Conservation (phyloP, 2,329 filamentous ascomycete genomes). For the Talaromyces pinophilus region DNA sequence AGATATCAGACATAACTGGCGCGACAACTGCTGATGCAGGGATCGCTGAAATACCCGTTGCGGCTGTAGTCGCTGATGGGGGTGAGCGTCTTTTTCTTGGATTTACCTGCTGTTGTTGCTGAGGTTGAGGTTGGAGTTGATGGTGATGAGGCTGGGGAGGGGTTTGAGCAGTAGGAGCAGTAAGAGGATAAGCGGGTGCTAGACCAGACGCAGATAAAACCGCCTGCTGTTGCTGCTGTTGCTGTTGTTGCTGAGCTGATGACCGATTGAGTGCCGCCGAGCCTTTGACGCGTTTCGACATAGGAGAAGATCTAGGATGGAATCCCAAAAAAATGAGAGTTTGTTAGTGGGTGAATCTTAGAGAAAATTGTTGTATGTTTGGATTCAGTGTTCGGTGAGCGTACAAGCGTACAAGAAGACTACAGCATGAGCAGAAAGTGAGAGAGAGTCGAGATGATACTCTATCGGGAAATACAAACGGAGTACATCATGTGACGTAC, state of each 20-base stretch:
- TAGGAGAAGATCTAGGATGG: constrained; percentile 41
- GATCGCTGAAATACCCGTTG: constrained; percentile 40
- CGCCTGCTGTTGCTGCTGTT: constrained; percentile 44
- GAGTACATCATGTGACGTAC: constrained; percentile 10
- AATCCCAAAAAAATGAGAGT: background rate
- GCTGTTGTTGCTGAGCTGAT: constrained; percentile 44
- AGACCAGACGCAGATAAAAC: constrained; percentile 28
- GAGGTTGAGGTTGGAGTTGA: constrained; percentile 1
- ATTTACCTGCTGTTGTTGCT: constrained; percentile 31
- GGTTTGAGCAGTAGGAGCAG: constrained; percentile 9
- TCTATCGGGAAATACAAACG: constrained; percentile 1
- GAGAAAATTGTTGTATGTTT: background rate
- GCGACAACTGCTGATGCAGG: constrained; percentile 35
- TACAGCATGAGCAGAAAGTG: constrained; percentile 7
- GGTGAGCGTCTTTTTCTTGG: constrained; percentile 50
- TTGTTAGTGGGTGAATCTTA: background rate
- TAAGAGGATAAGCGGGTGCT: constrained; percentile 15
- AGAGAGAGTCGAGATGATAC: constrained; percentile 2
- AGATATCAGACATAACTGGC: constrained; percentile 26
- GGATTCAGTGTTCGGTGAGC: background rate
- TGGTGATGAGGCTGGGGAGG: constrained; percentile 15
- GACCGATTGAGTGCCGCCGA: constrained; percentile 40
- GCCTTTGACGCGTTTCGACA: constrained; percentile 46
- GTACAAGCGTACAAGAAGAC: constrained; percentile 8
- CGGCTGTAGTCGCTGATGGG: constrained; percentile 35